These are phyloP conservation scores for Clarireedia homoeocarpa DNA, from an alignment of 2,329 filamentous ascomycete species.

Conservation along the genomic window DNA sequence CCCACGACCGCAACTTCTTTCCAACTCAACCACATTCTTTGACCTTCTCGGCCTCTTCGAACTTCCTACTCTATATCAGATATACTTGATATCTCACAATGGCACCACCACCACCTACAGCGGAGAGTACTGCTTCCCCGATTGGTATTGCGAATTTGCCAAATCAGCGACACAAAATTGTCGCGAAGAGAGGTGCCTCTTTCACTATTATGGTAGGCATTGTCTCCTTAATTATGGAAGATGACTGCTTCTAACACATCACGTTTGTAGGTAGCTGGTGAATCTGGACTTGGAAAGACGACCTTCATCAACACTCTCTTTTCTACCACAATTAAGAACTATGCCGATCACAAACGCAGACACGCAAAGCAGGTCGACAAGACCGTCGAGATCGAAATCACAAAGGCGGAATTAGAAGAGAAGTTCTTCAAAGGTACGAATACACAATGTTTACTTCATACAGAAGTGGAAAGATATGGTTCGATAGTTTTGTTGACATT, in stretches of 20 bases:
- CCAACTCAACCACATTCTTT: not conserved
- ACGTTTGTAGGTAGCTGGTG: constrained; percentile 76
- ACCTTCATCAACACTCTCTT: constrained; percentile 99
- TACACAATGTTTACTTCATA: not conserved
- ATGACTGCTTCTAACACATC: not conserved
- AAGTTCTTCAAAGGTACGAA: constrained; percentile 98
- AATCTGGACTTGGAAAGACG: constrained; percentile 97
- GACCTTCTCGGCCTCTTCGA: not conserved
- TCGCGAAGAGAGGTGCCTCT: constrained; percentile 80
- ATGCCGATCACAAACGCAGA: constrained; percentile 98
- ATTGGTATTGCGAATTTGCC: constrained; percentile 70
- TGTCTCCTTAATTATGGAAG: not conserved
- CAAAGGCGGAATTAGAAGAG: constrained; percentile 98
- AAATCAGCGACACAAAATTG: constrained; percentile 70
- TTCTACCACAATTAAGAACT: constrained; percentile 99
- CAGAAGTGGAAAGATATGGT: not conserved
- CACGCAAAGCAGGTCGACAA: constrained; percentile 99
- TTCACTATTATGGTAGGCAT: constrained; percentile 92
- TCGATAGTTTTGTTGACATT: constrained; percentile 14
- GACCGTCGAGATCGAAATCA: constrained; percentile 99
- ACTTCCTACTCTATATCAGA: not conserved
- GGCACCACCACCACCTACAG: constrained; percentile 48
- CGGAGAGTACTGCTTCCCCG: constrained; percentile 52
- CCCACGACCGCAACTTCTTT: not conserved
- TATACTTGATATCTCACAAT: constrained; percentile 31